Evolutionary conservation across 192 early-diverging fungal genomes (phyloP).

Genomic region (Backusella psychrophila): DNA sequence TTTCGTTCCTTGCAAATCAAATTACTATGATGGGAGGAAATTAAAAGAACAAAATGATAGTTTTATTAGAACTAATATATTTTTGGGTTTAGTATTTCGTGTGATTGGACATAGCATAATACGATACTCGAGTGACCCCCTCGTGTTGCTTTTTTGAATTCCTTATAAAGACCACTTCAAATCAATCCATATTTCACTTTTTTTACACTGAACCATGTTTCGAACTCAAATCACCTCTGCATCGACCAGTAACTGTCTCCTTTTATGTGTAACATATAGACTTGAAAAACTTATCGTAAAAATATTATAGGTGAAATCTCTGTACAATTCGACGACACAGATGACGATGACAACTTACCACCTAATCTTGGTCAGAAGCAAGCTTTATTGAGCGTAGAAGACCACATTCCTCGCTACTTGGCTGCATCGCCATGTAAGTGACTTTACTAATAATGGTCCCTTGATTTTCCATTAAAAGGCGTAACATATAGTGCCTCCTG

Average conservation of each 20-base stretch:
- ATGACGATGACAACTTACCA: slow-evolving; percentile 18
- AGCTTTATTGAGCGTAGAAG: not conserved
- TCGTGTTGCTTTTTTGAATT: not conserved
- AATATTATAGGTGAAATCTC: not conserved
- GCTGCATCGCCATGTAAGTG: slow-evolving; percentile 27
- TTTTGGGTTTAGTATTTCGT: not conserved
- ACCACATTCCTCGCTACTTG: slow-evolving; percentile 20
- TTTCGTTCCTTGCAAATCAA: not conserved
- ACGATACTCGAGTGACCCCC: not conserved
- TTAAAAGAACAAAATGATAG: not conserved
- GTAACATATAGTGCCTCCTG: slow-evolving; percentile 3
- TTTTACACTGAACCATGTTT: not conserved
- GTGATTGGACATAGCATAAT: not conserved
- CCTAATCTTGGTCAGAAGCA: not conserved
- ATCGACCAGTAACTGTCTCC: not conserved
- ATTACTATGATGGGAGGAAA: not conserved
- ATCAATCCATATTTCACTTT: not conserved
- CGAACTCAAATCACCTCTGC: not conserved
- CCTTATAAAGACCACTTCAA: not conserved
- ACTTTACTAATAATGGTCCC: not conserved
- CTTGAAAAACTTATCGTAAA: not conserved
- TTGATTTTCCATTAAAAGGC: not conserved
- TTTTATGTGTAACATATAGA: not conserved
- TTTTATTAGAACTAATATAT: not conserved
- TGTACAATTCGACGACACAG: slow-evolving; percentile 1